Evolutionary conservation across 2,329 filamentous ascomycete species (phyloP).

Genomic region (Penicillium psychrosexuale): DNA sequence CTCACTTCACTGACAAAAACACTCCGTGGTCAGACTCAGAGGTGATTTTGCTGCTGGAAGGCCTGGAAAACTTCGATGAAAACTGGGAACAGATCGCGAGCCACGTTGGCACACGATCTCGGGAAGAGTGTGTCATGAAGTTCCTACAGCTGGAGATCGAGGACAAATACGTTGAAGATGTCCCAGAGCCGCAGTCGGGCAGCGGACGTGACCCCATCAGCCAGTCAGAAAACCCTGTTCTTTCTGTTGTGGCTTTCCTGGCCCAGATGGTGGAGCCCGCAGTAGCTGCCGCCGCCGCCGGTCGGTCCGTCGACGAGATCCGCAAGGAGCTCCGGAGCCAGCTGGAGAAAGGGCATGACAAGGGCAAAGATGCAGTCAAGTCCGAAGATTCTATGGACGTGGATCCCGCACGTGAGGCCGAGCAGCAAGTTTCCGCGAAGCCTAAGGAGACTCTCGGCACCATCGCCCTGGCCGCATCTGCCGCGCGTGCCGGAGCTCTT

Average conservation of each 20-base stretch:
- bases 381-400: constrained; percentile 60
- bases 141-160: constrained; percentile 97
- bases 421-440: constrained; percentile 32
- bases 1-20: constrained; percentile 74
- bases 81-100: constrained; percentile 93
- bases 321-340: constrained; percentile 74
- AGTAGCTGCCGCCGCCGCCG: constrained; percentile 85
- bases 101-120: constrained; percentile 84
- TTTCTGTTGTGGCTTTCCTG: constrained; percentile 93
- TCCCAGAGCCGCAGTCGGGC: constrained; percentile 65
- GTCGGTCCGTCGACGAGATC: constrained; percentile 81
- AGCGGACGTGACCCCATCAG: constrained; percentile 83
- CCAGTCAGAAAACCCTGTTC: constrained; percentile 90
- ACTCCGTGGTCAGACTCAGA: constrained; percentile 90
- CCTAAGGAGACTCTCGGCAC: constrained; percentile 58
- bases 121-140: constrained; percentile 94
- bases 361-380: constrained; percentile 51
- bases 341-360: constrained; percentile 61
- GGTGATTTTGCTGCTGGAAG: constrained; percentile 83
- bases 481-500: constrained; percentile 79
- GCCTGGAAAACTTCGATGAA: constrained; percentile 86
- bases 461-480: constrained; percentile 80
- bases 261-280: constrained; percentile 86
- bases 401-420: constrained; percentile 40
- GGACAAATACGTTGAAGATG: constrained; percentile 89